Base-by-base conservation (phyloP, 2,329 filamentous ascomycete species). In the Apiospora saccharicola region DNA sequence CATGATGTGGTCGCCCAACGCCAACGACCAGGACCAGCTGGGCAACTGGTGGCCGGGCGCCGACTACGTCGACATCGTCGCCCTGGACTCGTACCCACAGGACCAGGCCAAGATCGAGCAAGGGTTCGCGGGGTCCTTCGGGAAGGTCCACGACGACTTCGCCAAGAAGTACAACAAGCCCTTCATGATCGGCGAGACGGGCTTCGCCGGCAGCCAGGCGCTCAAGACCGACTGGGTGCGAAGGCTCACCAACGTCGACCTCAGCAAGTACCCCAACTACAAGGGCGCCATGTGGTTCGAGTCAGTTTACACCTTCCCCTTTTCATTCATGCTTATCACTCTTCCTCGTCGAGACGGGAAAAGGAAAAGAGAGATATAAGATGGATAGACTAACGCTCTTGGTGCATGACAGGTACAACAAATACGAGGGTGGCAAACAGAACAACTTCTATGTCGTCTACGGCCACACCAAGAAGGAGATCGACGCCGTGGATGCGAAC, bases 1-100 rank as follows among this genome's bases (percentile, higher is more conserved):
- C 64, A 75, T 75, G 73, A 73, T 72, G 30, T 76, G 74, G 72
- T 76, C 72, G 26, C 75, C 76, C 24, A 73, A 75, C 70, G 64
- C 67, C 26, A 68, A 74, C 3, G 71, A 70, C 57, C 24, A 70
- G 67, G 68, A 72, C 64, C 26, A 71, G 77, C 71, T 72, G 77
- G 64, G 71, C 43, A 70, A 73, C 67, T 76, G 75, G 75, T 75
- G 74, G 73, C 75, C 75, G 1, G 74, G 73, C 12, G 49, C 69
- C 1, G 71, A 74, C 5, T 72, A 75, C 19, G 73, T 76, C 71
- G 74, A 76, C 34, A 75, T 76, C 41, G 70, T 75, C 19, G 72
- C 72, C 44, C 57, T 75, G 64, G 75, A 76, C 57, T 71, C 69
- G 34, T 76, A 76, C 69, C 70, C 71, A 19, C 71, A 26, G 46